Evolutionary conservation across 257 asterid species (phyloP), one percentile per base, ranked within the genome.

Genomic region (Ajuga chamaepitys): DNA sequence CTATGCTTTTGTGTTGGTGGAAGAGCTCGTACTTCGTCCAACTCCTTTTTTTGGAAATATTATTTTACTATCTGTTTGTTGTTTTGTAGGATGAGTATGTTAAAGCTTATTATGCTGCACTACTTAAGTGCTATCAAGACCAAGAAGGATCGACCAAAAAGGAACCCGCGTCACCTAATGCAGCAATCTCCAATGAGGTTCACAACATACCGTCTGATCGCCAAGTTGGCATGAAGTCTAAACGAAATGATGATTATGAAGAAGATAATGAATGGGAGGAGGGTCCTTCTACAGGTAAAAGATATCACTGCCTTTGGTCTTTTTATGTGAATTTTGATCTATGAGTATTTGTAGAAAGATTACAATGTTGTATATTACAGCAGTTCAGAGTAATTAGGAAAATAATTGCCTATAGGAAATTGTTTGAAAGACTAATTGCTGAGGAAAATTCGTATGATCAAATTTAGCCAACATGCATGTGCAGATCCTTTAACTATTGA

Each of bases 21-120:
- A 37, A 18, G 6, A 57, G 14, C 47, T 38, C 16, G 45, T 59
- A 53, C 35, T 14, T 21, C 10, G 11, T 44, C n/a, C 22, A 64
- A 48, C 59, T 47, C 58, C 51, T 8, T 56, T 44, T 24, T 3
- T 0, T 62, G 11, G 54, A 30, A 20, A 14, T 28, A 16, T 57
- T 25, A 28, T 41, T 37, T n/a, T 5, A 22, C 26, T 5, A 24
- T 35, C 3, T 67, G 24, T 32, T 64, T 24, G 73, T 54, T 62
- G 52, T 21, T 70, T 45, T 67, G 72, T 66, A 94, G 96, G 95
- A 86, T 72, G 97, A 88, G 75, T 89, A 84, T 72, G 24, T 80
- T 21, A 83, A 91, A 80, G 99, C 99, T 46, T 94, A 88, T 76
- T 90, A 89, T 66, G 90, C 91, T 80, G 97, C 97, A 35, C 5